Percentiles rank a stretch among this genome's conserved stretches.
phyloP scores from a whole-genome alignment of 2,329 filamentous ascomycete genomes.

The Metarhizium album region DNA sequence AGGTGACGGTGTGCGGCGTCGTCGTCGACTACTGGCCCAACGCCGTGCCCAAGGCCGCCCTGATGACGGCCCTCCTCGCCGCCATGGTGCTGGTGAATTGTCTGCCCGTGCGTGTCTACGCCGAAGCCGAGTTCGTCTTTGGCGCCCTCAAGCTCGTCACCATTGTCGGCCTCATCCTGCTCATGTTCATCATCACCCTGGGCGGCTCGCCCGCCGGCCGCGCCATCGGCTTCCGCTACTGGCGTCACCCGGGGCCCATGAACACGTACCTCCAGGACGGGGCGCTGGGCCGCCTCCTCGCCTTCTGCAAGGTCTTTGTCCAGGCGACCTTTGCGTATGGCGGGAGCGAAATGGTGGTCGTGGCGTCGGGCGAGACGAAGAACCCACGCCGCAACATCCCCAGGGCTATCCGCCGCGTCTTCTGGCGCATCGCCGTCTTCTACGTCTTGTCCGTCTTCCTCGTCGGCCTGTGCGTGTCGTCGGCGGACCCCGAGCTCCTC shows the following conservation, averaged over 20 bases:
- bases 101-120: constrained; percentile 33
- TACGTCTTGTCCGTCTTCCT: constrained; percentile 27
- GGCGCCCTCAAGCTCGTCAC: constrained; percentile 37
- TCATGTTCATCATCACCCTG: constrained; percentile 38
- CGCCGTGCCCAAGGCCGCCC: constrained; percentile 16
- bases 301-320: constrained; percentile 34
- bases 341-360: constrained; percentile 29
- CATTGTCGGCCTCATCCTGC: constrained; percentile 37
- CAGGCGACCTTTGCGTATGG: constrained; percentile 36
- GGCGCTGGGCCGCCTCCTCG: constrained; percentile 28
- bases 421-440: constrained; percentile 26
- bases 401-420: constrained; percentile 21
- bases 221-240: constrained; percentile 34
- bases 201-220: constrained; percentile 32
- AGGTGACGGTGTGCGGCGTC: constrained; percentile 34
- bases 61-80: constrained; percentile 27
- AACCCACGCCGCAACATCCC: constrained; percentile 25
- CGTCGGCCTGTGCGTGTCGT: constrained; percentile 26
- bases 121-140: constrained; percentile 42
- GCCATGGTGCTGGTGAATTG: constrained; percentile 28
- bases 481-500: constrained; percentile 23
- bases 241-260: constrained; percentile 31
- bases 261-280: constrained; percentile 29
- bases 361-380: constrained; percentile 26
- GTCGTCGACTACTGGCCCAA: constrained; percentile 34